These are phyloP conservation scores for Daldinia concentrica DNA, from an alignment of 495 filamentous ascomycete genomes.

Conservation along the genomic window DNA sequence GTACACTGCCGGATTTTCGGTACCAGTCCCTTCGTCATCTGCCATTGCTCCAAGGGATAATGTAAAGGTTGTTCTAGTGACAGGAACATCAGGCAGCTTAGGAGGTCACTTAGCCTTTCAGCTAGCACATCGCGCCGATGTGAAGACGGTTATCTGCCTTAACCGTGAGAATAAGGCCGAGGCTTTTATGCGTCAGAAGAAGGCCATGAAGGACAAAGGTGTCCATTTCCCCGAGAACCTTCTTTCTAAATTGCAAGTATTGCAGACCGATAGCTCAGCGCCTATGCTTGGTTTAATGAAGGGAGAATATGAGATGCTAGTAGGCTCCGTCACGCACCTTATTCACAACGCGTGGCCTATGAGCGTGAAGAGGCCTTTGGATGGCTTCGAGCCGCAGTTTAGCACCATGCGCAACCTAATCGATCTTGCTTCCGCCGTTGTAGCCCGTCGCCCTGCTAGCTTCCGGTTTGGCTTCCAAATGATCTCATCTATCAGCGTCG, in stretches of 20 bases:
- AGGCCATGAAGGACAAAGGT: slow-evolving; percentile 49
- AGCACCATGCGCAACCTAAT: slow-evolving; percentile 57
- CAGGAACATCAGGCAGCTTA: slow-evolving; percentile 58
- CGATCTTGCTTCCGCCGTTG: slow-evolving; percentile 53
- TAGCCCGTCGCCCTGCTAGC: slow-evolving; percentile 11
- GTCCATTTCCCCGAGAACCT: slow-evolving; percentile 42
- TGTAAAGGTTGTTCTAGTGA: slow-evolving; percentile 55
- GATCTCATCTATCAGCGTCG: slow-evolving; percentile 63
- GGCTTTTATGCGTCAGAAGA: slow-evolving; percentile 45
- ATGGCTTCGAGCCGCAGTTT: slow-evolving; percentile 62
- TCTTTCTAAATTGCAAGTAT: slow-evolving; percentile 53
- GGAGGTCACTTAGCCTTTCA: slow-evolving; percentile 55
- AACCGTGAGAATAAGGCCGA: slow-evolving; percentile 50
- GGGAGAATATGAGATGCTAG: slow-evolving; percentile 50
- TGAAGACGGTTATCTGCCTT: slow-evolving; percentile 56
- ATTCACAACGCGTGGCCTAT: slow-evolving; percentile 69
- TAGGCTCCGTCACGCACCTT: slow-evolving; percentile 60
- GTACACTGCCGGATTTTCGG: not conserved
- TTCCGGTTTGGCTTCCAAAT: slow-evolving; percentile 59
- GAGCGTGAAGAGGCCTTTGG: slow-evolving; percentile 55
- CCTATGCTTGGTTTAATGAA: slow-evolving; percentile 56
- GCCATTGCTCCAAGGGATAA: not conserved
- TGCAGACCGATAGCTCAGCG: slow-evolving; percentile 56
- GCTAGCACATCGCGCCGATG: slow-evolving; percentile 46
- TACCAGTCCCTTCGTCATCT: not conserved